Conservation (phyloP, 106 monocot species). For the Xerophyta viscosa region DNA sequence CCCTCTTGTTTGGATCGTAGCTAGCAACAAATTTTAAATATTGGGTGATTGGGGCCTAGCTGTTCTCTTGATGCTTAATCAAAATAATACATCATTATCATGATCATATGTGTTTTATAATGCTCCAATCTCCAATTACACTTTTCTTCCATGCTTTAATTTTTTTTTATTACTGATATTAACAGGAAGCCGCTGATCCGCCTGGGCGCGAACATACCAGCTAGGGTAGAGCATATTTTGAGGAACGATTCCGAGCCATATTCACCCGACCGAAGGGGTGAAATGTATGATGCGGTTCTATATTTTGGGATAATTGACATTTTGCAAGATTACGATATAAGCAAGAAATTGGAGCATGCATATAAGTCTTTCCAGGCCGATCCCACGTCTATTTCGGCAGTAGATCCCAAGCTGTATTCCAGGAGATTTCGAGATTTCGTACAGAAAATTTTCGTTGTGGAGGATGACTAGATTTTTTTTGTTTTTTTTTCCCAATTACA, state of each 20-base stretch:
- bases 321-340: conserved; percentile 45
- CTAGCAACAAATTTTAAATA: conserved; percentile 4
- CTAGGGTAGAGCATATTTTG: conserved; percentile 46
- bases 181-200: conserved; percentile 56
- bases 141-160: background rate
- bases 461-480: conserved; percentile 5
- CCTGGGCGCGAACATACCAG: conserved; percentile 70
- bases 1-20: conserved; percentile 4
- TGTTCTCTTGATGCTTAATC: conserved; percentile 14
- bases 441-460: conserved; percentile 28
- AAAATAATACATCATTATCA: conserved; percentile 8
- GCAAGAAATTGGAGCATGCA: conserved; percentile 50
- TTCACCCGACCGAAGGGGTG: conserved; percentile 14
- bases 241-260: conserved; percentile 32
- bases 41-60: conserved; percentile 21
- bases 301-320: conserved; percentile 58
- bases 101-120: background rate
- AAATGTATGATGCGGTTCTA: conserved; percentile 42
- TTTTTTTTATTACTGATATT: background rate
- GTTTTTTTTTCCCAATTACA: background rate
- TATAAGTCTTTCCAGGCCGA: conserved; percentile 60
- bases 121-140: background rate
- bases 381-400: conserved; percentile 46
- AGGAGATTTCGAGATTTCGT: conserved; percentile 51
- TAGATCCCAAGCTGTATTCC: conserved; percentile 51